Base-by-base conservation (phyloP, 495 filamentous ascomycete species). In the Penicillium canescens region DNA sequence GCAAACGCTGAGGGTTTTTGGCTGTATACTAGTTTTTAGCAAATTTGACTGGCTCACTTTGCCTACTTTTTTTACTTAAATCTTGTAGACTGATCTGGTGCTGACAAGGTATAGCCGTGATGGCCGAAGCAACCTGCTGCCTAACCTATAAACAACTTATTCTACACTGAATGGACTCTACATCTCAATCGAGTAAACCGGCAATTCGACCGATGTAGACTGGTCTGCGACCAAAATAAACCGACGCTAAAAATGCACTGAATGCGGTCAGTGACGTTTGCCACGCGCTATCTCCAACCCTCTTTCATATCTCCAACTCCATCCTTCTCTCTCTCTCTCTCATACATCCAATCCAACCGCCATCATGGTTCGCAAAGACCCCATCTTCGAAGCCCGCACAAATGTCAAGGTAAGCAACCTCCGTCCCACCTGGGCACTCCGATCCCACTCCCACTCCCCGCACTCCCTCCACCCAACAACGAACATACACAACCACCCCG, bases 321-420 rank as follows among this genome's bases (percentile, higher is more conserved):
- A 18, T 50, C 43, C 45, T 31, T 44, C 43, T 33, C 46, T 37
- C 52, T 52, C 42, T 31, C 41, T n/a, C 48, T 38, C 40, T 31
- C 42, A 51, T 41, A n/a, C 23, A 14, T 12, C 24, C 33, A n/a
- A 42, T 14, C 21, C 38, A 37, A 42, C 46, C 36, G 24, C 40
- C 67, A 74, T 52, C 31, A 78, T 78, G 75, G 72, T 74, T 59
- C 71, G 74, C 50, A 73, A 69, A 55, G 75, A 78, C 61, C 75
- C 75, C 34, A 77, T 78, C 26, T 78, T 78, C 56, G 75, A 78
- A 61, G 75, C 75, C 31, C 75, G 75, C 52, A 78, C 75, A 31
- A 78, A 78, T 76, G 75, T 78, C 33, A 77, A 78, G 54, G 75
- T 78, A 46, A 56, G 56, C 51, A 23, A 3, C 14, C 46, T 8